Base-by-base conservation (phyloP, 441 rosid species). In the Pelargonium myrrhifolium region DNA sequence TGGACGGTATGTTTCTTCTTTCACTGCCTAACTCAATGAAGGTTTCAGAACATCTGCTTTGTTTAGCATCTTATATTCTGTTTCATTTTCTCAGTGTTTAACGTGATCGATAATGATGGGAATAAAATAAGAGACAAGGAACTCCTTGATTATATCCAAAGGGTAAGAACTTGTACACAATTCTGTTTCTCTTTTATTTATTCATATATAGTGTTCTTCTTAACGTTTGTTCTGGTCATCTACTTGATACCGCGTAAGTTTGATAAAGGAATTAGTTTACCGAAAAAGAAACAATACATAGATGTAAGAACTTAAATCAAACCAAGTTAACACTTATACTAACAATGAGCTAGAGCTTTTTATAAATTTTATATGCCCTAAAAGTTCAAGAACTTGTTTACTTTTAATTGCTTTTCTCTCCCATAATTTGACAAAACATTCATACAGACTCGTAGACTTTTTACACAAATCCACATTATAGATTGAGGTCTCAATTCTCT, bases 51-150 rank as follows among this genome's bases (percentile, higher is more conserved):
- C 40, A 14, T 61, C 11, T 4, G 40, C 11, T n/a, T 58, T 64
- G 17, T 68, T 66, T 26, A 66, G 65, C 39, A 43, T 68, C 10
- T 58, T 56, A 17, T 68, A 55, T 49, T 56, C 42, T 40, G 42
- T 22, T 4, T 51, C 69, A 1, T 74, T 59, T 68, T 72, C 37
- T 75, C 88, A 88, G 97, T 92, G 68, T 92, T 92, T 79, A 82
- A 90, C 67, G 97, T 92, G 69, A 83, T 82, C 28, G 89, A 87
- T 72, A 83, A 80, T 40, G 86, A 83, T 75, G 96, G 89, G 14
- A 87, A 82, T 75, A 93, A 93, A 82, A 88, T 90, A 72, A 84
- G 73, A 77, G 95, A 93, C 65, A 80, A 82, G 78, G 90, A 86
- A 71, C 80, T 67, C 74, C 81, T 86, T 45, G 82, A 85, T 65